These are phyloP conservation scores for Cladophialophora exuberans DNA, from an alignment of 2,329 filamentous ascomycete species.

Conservation along the genomic window DNA sequence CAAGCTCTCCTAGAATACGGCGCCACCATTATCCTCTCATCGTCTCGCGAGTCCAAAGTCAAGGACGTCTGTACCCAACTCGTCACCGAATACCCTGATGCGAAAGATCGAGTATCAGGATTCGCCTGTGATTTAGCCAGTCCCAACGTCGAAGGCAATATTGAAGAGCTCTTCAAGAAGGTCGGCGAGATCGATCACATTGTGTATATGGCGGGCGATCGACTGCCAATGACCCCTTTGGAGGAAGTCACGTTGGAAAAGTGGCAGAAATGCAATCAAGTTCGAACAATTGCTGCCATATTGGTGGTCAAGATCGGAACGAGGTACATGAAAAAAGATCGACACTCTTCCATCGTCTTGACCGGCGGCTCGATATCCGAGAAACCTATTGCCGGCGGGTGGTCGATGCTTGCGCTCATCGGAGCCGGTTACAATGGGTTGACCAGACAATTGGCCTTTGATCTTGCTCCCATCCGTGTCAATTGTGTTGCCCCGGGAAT, in stretches of 20 bases:
- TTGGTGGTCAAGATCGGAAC: conserved; percentile 54
- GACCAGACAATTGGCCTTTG: conserved; percentile 61
- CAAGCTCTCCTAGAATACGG: conserved; percentile 60
- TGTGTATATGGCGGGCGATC: conserved; percentile 60
- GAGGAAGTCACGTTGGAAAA: conserved; percentile 46
- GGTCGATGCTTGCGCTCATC: conserved; percentile 54
- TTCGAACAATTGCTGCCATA: conserved; percentile 57
- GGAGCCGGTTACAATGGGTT: conserved; percentile 58
- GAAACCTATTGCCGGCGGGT: conserved; percentile 54
- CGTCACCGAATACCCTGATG: conserved; percentile 47
- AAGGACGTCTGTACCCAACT: conserved; percentile 51
- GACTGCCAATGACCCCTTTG: conserved; percentile 46
- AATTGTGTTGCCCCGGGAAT: conserved; percentile 64
- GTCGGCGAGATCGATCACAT: conserved; percentile 55
- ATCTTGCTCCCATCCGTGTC: conserved; percentile 65
- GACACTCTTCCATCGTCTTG: conserved; percentile 56
- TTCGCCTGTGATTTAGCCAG: conserved; percentile 54
- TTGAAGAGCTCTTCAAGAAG: conserved; percentile 49
- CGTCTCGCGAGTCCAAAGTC: conserved; percentile 57
- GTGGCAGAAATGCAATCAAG: conserved; percentile 49
- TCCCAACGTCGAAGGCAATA: conserved; percentile 51
- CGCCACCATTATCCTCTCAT: conserved; percentile 62
- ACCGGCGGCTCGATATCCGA: conserved; percentile 59
- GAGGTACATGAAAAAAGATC: conserved; percentile 47
- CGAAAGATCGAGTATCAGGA: conserved; percentile 44